Base-by-base conservation (phyloP, 331 rosid genomes). In the Arachis monticola region DNA sequence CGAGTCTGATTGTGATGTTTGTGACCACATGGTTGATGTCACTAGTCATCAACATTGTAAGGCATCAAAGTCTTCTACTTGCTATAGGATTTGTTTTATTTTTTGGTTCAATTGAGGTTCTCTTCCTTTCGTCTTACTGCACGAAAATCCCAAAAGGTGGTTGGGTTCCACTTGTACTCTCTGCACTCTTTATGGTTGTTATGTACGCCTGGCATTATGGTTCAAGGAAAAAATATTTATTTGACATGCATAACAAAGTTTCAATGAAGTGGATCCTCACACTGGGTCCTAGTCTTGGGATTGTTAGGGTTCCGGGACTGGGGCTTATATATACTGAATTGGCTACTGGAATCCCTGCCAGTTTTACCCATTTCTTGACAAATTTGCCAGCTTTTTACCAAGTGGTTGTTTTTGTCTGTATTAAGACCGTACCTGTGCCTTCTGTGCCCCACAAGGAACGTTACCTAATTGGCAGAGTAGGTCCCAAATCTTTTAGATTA, bases 141-240 rank as follows among this genome's bases (percentile, higher is more conserved):
- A 75, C 81, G 89, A 90, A 81, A 85, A 80, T 92, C 79, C 83
- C 78, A 3, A 84, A 85, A 84, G 99, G 97, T 79, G 96, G 92
- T 67, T 95, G 99, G 99, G 78, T 88, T 79, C 92, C 97, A 5
- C 85, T 90, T 3, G 46, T 84, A 47, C 80, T 92, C 65, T 81
- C 98, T 61, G 70, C 83, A 31, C 63, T 83, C 58, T 90, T 83
- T 85, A 60, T 90, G 78, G 70, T 85, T 77, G 79, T 85, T 60
- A 95, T 92, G 97, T 87, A 82, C 53, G 88, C 69, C 42, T 95
- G 99, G 99, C 97, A 95, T 74, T 92, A 92, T 75, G 99, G 97
- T 66, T 81, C 84, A 8, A 83, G 87, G 70, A 95, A 90, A 77
- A 92, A 91, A 74, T 92, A 90, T 80, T 70, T 85, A 55, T 86